Evolutionary conservation across 768 basidiomycete genomes (phyloP), one percentile per base, ranked within the genome.

Genomic region (Calocera cornea): DNA sequence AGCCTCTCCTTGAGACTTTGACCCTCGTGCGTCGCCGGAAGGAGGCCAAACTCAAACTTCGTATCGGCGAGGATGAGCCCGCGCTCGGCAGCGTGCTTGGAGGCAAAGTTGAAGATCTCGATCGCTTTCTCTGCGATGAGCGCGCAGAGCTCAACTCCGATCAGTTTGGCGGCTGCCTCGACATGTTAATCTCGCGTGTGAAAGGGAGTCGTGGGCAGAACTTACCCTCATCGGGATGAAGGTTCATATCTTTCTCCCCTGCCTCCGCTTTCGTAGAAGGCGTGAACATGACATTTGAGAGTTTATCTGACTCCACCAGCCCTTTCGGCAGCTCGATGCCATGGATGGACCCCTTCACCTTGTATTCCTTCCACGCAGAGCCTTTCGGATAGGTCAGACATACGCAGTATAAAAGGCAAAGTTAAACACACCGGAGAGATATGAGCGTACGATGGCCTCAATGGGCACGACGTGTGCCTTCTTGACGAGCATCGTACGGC

Each of bases 11-110:
- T 80, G 71, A 75, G 75, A 5, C 71, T 71, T 16, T 38, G 67
- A 16, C 67, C 65, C n/a, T 68, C 66, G 34, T 71, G 65, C 8
- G 75, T 44, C 19, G 75, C 66, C 17, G 76, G 80, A 63, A 93
- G 73, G 49, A 97, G 83, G 3, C 97, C 97, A 73, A 99, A 99
- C 78, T 98, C 97, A 76, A 98, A 97, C 76, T 99, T 99, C 41
- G 95, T 98, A 77, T 99, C 95, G 27, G 94, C 97, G 49, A 99
- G 86, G 72, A 98, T 97, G 67, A 98, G 81, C 19, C 92, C 95
- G 2, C 86, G 83, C 5, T 83, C 80, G 31, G 80, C 78, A 10
- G 92, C 90, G 72, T 92, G 84, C 31, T 80, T 83, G 0, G 91
- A 86, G 1, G 94, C 95, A 41, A 84, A 81, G 41, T 79, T 80